Base-by-base conservation (phyloP, 164 flowering plant species). In the Houttuynia cordata region DNA sequence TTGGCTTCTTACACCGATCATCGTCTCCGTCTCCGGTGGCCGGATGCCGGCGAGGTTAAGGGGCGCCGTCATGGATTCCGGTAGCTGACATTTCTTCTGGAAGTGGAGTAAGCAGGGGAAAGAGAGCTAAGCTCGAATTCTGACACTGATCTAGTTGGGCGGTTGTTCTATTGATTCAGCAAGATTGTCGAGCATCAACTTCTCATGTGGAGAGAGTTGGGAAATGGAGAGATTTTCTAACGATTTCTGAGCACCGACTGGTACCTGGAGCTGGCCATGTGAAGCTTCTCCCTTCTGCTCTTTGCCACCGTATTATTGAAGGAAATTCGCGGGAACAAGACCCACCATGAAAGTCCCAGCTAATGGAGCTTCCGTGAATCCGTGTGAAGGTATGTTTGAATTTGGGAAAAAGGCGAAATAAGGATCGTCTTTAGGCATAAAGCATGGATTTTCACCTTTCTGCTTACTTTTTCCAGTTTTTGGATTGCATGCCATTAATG, bases 311-410 rank as follows among this genome's bases (percentile, higher is more conserved):
- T 59, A 18, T 4, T 37, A 8, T 54, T 45, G 41, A 3, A 45
- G 10, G 51, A 34, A n/a, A 10, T 56, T 58, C 64, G 68, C 69
- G 50, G 57, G 37, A 30, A 30, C 37, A 30, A 6, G 49, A 56
- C 1, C 34, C 45, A 18, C 41, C 58, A 82, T 83, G 93, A 86
- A 86, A 78, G 50, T 67, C 24, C 76, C 80, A 65, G 66, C 74
- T 30, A 76, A 56, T 67, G 75, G 71, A 21, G 77, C 75, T 10
- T 53, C 75, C 15, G 57, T 64, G 0, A 75, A 73, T 64, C 68
- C 79, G 7, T 54, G 66, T 47, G 88, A 83, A 73, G 87, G 88
- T 83, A 10, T 45, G 49, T 45, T 12, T 10, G 17, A 12, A 17
- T 12, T 45, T n/a, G n/a, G 49, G 49, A 17, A 24, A 45, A 67